These are phyloP conservation scores for Cystobasidium slooffiae DNA, from an alignment of 1,284 basidiomycete genomes.

Conservation along the genomic window DNA sequence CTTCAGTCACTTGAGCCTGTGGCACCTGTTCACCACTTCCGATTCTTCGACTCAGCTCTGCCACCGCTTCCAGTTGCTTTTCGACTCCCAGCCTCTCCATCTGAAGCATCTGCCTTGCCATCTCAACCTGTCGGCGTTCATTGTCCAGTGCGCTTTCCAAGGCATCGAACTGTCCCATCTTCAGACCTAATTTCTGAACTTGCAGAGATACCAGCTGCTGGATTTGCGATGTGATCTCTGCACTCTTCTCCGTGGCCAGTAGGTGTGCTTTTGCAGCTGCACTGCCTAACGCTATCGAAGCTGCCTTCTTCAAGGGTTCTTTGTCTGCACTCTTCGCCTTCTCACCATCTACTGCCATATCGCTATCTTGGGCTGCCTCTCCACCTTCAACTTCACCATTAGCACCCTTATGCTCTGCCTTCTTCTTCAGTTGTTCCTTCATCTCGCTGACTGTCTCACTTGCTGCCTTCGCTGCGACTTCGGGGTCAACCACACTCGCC, in stretches of 20 bases:
- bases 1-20: constrained; percentile 25
- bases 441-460: constrained; percentile 77
- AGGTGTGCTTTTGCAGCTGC: constrained; percentile 83
- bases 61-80: constrained; percentile 46
- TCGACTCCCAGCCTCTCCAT: constrained; percentile 51
- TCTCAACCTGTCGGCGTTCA: constrained; percentile 75
- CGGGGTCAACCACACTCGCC: constrained; percentile 86
- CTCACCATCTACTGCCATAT: constrained; percentile 46
- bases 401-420: constrained; percentile 58
- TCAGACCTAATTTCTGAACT: constrained; percentile 88
- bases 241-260: constrained; percentile 83
- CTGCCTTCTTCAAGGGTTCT: constrained; percentile 64
- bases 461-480: constrained; percentile 89
- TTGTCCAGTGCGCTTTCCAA: constrained; percentile 86
- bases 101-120: constrained; percentile 50
- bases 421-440: constrained; percentile 68
- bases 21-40: constrained; percentile 30
- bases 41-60: constrained; percentile 33
- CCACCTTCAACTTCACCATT: constrained; percentile 46
- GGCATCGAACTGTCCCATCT: constrained; percentile 88
- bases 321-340: constrained; percentile 52
- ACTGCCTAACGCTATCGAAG: constrained; percentile 80
- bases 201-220: constrained; percentile 87
- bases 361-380: constrained; percentile 35
- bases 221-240: constrained; percentile 77